Evolutionary conservation across 192 early-diverging fungal species (phyloP), one percentile per base, ranked within the genome.

Genomic region (Chytriomyces sp.): DNA sequence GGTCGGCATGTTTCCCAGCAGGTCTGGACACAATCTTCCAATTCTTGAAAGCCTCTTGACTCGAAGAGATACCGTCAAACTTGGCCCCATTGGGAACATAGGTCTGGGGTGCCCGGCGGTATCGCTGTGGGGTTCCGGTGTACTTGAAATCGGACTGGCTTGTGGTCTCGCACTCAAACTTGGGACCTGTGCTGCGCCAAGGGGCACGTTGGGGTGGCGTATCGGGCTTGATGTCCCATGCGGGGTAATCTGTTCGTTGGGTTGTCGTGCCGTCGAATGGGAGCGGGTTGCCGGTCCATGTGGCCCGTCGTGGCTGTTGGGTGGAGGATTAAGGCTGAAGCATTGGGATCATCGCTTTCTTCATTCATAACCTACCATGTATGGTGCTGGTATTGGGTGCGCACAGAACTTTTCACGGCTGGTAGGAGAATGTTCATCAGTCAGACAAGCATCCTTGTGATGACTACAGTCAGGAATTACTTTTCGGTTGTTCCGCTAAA

Each of bases 321-420:
- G 16, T 16, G 16, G 2, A 59, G 18, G 20, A 59, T n/a, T 23
- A 20, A 43, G 28, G 45, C n/a, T 47, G 45, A 46, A 64, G 16
- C 13, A 77, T 76, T 43, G 72, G 20, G 11, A 23, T 73, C 64
- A 8, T 53, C 35, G 24, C 50, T 60, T 50, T 44, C 16, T 7
- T 11, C n/a, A 24, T 1, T 50, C 65, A 28, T 9, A 0, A 26
- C 79, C 50, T 80, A 82, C 82, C 70, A 77, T 66, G 59, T 67
- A 74, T 16, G 48, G 79, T 7, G 85, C 79, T 16, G 76, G 80
- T 26, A 86, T 45, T 7, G 78, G 67, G 64, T 82, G 81, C 8
- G 76, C 28, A 9, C 63, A 57, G 69, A 77, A 86, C 75, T 84
- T 81, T 61, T 83, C 85, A 35, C 82, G 85, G 75, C 85, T 86